Evolutionary conservation across 768 basidiomycete genomes (phyloP).

Genomic region (Mycena vulgaris): DNA sequence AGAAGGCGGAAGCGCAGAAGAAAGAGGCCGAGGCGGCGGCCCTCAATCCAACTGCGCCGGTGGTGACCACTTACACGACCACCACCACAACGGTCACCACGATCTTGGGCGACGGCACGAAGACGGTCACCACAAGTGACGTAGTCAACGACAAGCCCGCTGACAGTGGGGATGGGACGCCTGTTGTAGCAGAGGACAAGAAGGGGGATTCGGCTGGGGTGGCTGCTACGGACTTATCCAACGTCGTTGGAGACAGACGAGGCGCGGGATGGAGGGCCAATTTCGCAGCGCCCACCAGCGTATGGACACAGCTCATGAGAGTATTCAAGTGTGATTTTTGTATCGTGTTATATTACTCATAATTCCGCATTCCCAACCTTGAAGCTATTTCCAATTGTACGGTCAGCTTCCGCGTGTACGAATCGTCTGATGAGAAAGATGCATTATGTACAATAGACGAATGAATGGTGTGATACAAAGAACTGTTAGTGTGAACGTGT

Average conservation of each 20-base stretch:
- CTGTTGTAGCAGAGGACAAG: neutral
- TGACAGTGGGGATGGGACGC: neutral
- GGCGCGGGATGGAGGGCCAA: conserved; percentile 10
- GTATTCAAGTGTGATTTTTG: conserved; percentile 3
- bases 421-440: too few species aligned
- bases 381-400: too few species aligned
- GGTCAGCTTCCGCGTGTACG: too few species aligned
- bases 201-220: neutral
- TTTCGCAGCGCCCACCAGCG: conserved; percentile 22
- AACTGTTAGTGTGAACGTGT: too few species aligned
- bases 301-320: conserved; percentile 25
- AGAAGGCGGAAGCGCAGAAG: conserved; percentile 29
- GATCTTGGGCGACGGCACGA: conserved; percentile 11
- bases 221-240: neutral
- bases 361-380: too few species aligned
- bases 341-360: too few species aligned
- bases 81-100: conserved; percentile 17
- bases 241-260: conserved; percentile 13
- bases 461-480: too few species aligned
- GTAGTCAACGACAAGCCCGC: neutral
- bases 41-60: conserved; percentile 4
- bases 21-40: conserved; percentile 24
- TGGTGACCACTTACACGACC: neutral
- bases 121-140: conserved; percentile 15
- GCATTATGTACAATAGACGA: too few species aligned